A percentile compares a stretch with the other conserved stretches of the same genome.
phyloP scores from a whole-genome alignment of 768 basidiomycete species.

The Termitomyces sp. region DNA sequence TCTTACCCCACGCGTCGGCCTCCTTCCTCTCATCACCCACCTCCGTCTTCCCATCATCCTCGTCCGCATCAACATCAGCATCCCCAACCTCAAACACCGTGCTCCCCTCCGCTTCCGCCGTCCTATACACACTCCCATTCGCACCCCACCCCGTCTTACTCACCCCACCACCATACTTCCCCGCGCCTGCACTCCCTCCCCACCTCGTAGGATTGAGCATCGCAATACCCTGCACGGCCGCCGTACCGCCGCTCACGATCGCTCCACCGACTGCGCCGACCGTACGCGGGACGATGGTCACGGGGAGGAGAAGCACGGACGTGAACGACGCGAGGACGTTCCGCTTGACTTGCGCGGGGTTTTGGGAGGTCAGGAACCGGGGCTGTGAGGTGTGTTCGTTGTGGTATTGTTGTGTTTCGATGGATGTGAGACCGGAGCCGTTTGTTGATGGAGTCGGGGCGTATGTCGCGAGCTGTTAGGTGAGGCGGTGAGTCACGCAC shows the following conservation, averaged over 20 bases:
- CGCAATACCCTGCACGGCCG: slow-evolving; percentile 77
- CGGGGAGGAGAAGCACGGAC: slow-evolving; percentile 83
- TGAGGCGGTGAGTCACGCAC: slow-evolving; percentile 5
- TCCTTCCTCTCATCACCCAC: slow-evolving; percentile 13
- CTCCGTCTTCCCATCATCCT: slow-evolving; percentile 13
- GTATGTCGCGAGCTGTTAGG: slow-evolving; percentile 10
- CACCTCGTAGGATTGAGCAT: slow-evolving; percentile 91
- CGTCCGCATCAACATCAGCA: slow-evolving; percentile 33
- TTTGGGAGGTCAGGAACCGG: slow-evolving; percentile 79
- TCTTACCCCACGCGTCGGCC: slow-evolving; percentile 9
- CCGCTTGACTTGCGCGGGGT: slow-evolving; percentile 89
- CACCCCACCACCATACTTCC: slow-evolving; percentile 9
- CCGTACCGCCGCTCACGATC: slow-evolving; percentile 65
- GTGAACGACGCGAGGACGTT: slow-evolving; percentile 93
- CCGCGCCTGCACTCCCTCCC: slow-evolving; percentile 41
- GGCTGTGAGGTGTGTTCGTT: slow-evolving; percentile 22
- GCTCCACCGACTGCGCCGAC: slow-evolving; percentile 69
- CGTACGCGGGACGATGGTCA: slow-evolving; percentile 90
- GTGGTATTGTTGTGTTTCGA: slow-evolving; percentile 7
- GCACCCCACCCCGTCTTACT: slow-evolving; percentile 19
- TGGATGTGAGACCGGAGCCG: not conserved
- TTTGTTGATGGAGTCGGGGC: slow-evolving; percentile 2
- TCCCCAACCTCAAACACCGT: slow-evolving; percentile 52
- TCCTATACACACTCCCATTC: slow-evolving; percentile 15
- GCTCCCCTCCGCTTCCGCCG: slow-evolving; percentile 35